Conservation (phyloP, 805 yeast species). For the Metschnikowia cubensis region DNA sequence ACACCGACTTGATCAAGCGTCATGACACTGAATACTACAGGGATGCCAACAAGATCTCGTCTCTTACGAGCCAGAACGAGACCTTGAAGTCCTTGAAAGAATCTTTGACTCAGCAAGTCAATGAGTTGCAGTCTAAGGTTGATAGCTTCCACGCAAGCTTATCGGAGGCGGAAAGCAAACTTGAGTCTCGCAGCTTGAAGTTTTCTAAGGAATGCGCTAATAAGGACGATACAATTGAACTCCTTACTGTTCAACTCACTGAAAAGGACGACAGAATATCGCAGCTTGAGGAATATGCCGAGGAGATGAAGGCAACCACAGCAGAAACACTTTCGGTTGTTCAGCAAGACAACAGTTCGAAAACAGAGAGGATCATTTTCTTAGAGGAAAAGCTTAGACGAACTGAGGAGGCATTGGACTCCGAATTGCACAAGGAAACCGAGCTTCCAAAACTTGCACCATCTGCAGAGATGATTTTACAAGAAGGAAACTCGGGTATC, state of each 20-base stretch:
- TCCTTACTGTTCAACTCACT: conserved; percentile 50
- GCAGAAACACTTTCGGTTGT: conserved; percentile 31
- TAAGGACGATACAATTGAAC: conserved; percentile 57
- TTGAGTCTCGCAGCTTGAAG: conserved; percentile 46
- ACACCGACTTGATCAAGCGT: conserved; percentile 35
- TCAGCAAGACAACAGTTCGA: conserved; percentile 34
- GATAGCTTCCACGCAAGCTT: conserved; percentile 23
- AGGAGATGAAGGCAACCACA: conserved; percentile 37
- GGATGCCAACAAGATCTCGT: conserved; percentile 27
- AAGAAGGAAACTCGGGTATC: conserved; percentile 44
- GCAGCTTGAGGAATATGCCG: conserved; percentile 48
- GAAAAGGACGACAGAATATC: conserved; percentile 50
- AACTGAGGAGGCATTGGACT: conserved; percentile 40
- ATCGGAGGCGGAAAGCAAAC: conserved; percentile 22
- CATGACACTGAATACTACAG: conserved; percentile 35
- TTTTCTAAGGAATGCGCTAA: conserved; percentile 36
- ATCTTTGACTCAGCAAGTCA: conserved; percentile 34
- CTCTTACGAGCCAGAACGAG: conserved; percentile 18
- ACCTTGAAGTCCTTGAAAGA: conserved; percentile 34
- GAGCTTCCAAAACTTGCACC: conserved; percentile 47
- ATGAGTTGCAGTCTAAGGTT: conserved; percentile 42
- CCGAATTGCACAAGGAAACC: conserved; percentile 36
- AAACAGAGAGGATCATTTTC: conserved; percentile 30
- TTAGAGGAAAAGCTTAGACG: conserved; percentile 35
- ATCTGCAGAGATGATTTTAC: conserved; percentile 51